Evolutionary conservation across 331 rosid genomes (phyloP), one percentile per base, ranked within the genome.

Genomic region (Pyracantha coccinea): DNA sequence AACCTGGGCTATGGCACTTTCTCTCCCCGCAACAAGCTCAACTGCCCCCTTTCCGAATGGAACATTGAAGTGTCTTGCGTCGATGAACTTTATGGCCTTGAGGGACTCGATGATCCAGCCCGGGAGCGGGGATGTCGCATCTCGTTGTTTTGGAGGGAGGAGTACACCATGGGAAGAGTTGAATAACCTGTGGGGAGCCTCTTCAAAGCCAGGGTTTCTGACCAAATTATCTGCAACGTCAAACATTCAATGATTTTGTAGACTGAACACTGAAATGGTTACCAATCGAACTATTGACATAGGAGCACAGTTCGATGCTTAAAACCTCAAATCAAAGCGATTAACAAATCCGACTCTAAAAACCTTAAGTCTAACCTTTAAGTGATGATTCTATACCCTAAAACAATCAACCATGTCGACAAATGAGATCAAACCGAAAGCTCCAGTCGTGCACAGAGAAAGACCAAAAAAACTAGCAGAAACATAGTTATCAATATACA

Each of bases 81-180:
- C 96, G 10, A 93, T 85, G 90, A 84, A 93, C 58, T 91, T 93
- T 19, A 93, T 84, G 1, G 99, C 96, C 79, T 94, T 94, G 20
- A 94, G 94, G n/a, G 99, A 94, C 72, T 94, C 96, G 13, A 94
- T 84, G 31, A 94, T 88, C 99, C 97, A 94, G 17, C 91, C 99
- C 0, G 97, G 97, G 21, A 94, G 93, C 3, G 99, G 99, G 33
- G 99, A 94, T 47, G 85, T 72, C 20, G 31, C 8, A 59, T 94
- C 99, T 78, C 87, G 83, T 72, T 92, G 97, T 64, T 80, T 89
- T 0, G 99, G 97, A 45, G 99, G 99, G 71, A 94, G 92, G 50
- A 94, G 86, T 0, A 94, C 92, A 32, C 99, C 99, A 8, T 88
- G 83, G 52, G 93, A 71, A 0, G 97, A 85, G 89, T 94, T 94